A percentile compares a stretch with the other conserved stretches of the same genome.
These are phyloP conservation scores for Ophiognomonia clavigignenti-juglandacearum DNA, from an alignment of 2,329 filamentous ascomycete species.

Conservation along the genomic window DNA sequence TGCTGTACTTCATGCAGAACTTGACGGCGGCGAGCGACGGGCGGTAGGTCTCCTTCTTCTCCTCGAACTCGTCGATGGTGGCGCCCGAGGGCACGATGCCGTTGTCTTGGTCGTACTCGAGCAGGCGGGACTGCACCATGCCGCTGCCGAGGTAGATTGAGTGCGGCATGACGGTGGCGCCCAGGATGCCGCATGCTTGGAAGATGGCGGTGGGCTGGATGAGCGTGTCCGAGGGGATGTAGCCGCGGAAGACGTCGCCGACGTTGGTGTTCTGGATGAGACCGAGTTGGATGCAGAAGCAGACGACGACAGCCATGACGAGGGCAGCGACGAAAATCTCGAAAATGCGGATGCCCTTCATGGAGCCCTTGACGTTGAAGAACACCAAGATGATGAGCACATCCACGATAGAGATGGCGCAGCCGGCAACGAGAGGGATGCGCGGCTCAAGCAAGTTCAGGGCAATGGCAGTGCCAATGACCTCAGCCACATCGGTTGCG, in stretches of 20 bases:
- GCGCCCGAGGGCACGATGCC: constrained; percentile 22
- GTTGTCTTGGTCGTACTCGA: constrained; percentile 54
- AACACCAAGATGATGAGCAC: constrained; percentile 63
- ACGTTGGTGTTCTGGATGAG: constrained; percentile 46
- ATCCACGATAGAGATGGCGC: constrained; percentile 60
- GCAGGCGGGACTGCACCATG: constrained; percentile 58
- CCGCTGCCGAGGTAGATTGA: constrained; percentile 61
- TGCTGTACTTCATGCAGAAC: constrained; percentile 65
- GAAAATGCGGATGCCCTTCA: constrained; percentile 53
- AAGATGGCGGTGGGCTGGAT: constrained; percentile 47
- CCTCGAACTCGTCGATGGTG: constrained; percentile 26
- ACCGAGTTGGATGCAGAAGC: constrained; percentile 61
- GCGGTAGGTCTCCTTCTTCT: constrained; percentile 55
- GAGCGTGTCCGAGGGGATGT: constrained; percentile 55
- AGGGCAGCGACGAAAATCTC: constrained; percentile 56
- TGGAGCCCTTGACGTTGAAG: constrained; percentile 52
- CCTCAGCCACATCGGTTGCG: constrained; percentile 60
- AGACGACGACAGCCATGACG: constrained; percentile 59
- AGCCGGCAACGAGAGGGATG: constrained; percentile 59
- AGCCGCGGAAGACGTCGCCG: constrained; percentile 57
- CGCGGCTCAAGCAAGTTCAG: constrained; percentile 57
- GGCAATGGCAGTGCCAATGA: constrained; percentile 63
- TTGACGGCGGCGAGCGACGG: constrained; percentile 66
- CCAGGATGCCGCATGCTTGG: constrained; percentile 67
- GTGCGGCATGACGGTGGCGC: constrained; percentile 66